These are phyloP conservation scores for Postia placenta DNA, from an alignment of 768 basidiomycete species.

Conservation along the genomic window DNA sequence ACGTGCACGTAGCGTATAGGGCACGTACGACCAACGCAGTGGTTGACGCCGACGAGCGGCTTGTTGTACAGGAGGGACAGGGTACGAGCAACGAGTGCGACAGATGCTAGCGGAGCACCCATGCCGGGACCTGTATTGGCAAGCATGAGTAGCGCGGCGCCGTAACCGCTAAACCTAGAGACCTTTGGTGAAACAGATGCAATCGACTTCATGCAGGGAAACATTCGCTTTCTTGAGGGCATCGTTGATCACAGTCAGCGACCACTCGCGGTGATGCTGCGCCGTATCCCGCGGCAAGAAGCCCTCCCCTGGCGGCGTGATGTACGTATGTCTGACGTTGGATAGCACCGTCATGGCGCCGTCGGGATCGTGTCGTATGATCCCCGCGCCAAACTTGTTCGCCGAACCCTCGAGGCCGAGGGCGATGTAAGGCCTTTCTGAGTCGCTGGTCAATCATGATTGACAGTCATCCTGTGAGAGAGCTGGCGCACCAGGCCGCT, in stretches of 20 bases:
- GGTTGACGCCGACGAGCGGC: slow-evolving; percentile 96
- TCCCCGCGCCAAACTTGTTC: slow-evolving; percentile 93
- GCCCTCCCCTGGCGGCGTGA: slow-evolving; percentile 96
- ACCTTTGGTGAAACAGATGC: slow-evolving; percentile 98
- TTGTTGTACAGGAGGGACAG: slow-evolving; percentile 83
- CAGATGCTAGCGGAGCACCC: slow-evolving; percentile 95
- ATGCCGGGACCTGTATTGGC: slow-evolving; percentile 86
- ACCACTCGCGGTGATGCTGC: slow-evolving; percentile 93
- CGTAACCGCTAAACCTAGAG: too few relatives aligned
- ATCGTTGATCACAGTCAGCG: slow-evolving; percentile 70
- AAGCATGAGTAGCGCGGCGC: neutral
- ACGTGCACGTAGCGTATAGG: neutral
- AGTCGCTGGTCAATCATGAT: neutral
- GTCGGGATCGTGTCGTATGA: slow-evolving; percentile 78
- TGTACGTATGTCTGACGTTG: slow-evolving; percentile 96
- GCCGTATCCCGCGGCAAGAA: slow-evolving; percentile 96
- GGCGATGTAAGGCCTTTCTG: slow-evolving; percentile 73
- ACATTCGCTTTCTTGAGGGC: slow-evolving; percentile 64
- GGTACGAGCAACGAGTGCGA: slow-evolving; percentile 89
- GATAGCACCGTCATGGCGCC: slow-evolving; percentile 75
- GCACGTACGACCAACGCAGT: slow-evolving; percentile 90
- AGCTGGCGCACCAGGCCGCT: slow-evolving; percentile 24
- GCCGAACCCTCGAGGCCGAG: slow-evolving; percentile 97
- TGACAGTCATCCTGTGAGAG: neutral
- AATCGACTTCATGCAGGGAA: slow-evolving; percentile 76